Conservation (phyloP, 768 basidiomycete species). For the Trametes coccinea region DNA sequence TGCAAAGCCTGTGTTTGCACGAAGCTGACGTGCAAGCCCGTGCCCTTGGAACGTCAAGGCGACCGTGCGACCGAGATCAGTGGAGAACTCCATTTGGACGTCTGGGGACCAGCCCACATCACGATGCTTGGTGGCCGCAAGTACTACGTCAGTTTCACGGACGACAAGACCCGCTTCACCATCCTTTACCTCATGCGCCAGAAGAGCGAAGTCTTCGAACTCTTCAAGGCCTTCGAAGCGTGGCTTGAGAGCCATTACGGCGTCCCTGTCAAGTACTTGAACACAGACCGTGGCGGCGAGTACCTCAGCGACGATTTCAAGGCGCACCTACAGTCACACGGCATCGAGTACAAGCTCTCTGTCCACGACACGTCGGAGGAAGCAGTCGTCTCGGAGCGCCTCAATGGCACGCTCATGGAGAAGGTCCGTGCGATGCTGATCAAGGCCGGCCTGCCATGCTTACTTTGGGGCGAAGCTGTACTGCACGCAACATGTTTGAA, state of each 20-base stretch:
- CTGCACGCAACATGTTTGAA: constrained; percentile 39
- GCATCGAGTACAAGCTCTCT: constrained; percentile 29
- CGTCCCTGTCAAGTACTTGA: constrained; percentile 34
- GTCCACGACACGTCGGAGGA: constrained; percentile 42
- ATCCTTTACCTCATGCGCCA: constrained; percentile 27
- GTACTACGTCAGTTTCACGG: constrained; percentile 33
- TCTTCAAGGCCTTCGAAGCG: constrained; percentile 38
- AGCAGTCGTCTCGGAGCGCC: constrained; percentile 45
- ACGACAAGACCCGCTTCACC: constrained; percentile 29
- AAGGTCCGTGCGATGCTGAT: constrained; percentile 38
- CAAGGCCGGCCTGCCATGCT: constrained; percentile 36
- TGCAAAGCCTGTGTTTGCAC: constrained; percentile 47
- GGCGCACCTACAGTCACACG: constrained; percentile 26
- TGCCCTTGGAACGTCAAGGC: constrained; percentile 10
- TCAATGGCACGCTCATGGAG: constrained; percentile 40
- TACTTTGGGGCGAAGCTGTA: constrained; percentile 42
- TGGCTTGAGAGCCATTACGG: constrained; percentile 36
- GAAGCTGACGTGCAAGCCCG: constrained; percentile 39
- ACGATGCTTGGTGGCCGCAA: constrained; percentile 22
- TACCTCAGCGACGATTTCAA: constrained; percentile 41
- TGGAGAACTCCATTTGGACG: constrained; percentile 40
- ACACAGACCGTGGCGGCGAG: constrained; percentile 47
- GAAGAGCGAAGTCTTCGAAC: constrained; percentile 26
- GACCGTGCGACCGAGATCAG: constrained; percentile 33
- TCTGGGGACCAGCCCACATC: constrained; percentile 46